Percentiles rank a stretch among this genome's conserved stretches.
Evolutionary conservation across 148 eudicot genomes (phyloP).

Genomic region (Spergularia bocconei): DNA sequence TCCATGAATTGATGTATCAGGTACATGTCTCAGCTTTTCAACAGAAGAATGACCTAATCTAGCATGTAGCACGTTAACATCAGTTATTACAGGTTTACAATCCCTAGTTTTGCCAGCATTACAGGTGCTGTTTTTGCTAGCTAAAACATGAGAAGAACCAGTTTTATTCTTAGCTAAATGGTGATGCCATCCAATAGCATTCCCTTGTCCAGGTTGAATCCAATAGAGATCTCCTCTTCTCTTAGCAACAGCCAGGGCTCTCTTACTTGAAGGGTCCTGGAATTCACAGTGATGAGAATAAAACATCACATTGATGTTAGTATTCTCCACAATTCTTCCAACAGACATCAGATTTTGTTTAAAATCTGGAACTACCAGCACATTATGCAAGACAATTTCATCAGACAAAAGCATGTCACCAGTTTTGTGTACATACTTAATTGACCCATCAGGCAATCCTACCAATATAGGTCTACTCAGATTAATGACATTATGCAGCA

Average conservation of each 20-base stretch:
- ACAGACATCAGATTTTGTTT: slow-evolving; percentile 1
- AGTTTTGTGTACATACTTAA: not conserved
- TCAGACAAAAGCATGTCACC: not conserved
- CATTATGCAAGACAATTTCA: not conserved
- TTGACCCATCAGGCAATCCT: not conserved
- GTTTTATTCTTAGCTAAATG: too few relatives aligned
- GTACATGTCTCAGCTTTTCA: not conserved
- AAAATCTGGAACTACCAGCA: not conserved
- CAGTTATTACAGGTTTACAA: too few relatives aligned
- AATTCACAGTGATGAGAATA: not conserved
- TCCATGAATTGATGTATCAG: not conserved
- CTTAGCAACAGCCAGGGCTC: not conserved
- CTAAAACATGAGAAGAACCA: too few relatives aligned
- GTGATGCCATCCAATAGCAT: too few relatives aligned
- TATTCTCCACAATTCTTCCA: not conserved
- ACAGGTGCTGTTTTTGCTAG: too few relatives aligned
- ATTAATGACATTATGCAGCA: not conserved
- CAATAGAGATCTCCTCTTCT: not conserved
- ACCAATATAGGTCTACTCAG: not conserved
- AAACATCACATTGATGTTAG: not conserved
- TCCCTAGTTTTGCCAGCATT: too few relatives aligned
- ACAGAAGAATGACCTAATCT: too few relatives aligned
- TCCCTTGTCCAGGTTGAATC: too few relatives aligned
- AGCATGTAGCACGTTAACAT: too few relatives aligned
- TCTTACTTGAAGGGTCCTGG: not conserved